Evolutionary conservation across 495 filamentous ascomycete species (phyloP).

Genomic region (Xylaria grammica): DNA sequence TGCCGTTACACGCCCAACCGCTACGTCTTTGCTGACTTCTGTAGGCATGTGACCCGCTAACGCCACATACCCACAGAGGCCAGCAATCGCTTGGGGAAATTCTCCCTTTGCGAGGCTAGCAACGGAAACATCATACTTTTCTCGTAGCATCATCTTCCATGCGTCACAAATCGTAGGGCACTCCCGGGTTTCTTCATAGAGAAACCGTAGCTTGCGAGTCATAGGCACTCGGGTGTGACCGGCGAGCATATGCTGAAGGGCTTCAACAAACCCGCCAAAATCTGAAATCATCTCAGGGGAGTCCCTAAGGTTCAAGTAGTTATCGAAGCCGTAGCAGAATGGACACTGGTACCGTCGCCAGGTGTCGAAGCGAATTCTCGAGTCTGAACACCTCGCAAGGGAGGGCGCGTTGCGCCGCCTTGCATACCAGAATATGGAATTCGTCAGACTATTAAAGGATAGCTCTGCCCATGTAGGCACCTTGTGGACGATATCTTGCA

Average conservation of each 20-base stretch:
- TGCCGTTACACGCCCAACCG: neutral
- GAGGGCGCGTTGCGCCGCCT: slow-evolving; percentile 3
- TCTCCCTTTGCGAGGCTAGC: neutral
- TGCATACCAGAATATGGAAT: slow-evolving; percentile 19
- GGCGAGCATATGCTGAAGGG: slow-evolving; percentile 2
- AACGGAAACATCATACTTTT: slow-evolving; percentile 1
- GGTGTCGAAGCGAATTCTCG: neutral
- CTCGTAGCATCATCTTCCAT: slow-evolving; percentile 1
- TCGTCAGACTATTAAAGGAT: slow-evolving; percentile 1
- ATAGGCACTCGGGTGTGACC: neutral
- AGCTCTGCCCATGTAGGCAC: neutral
- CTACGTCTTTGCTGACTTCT: neutral
- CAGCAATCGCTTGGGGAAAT: slow-evolving; percentile 6
- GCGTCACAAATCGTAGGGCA: neutral
- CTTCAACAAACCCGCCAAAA: neutral
- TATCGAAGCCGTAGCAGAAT: slow-evolving; percentile 14
- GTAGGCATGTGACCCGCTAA: neutral
- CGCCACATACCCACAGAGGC: neutral
- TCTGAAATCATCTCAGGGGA: neutral
- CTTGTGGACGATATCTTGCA: neutral
- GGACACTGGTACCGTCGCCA: slow-evolving; percentile 13
- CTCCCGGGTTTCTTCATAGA: neutral
- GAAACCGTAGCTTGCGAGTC: slow-evolving; percentile 7
- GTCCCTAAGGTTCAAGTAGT: neutral
- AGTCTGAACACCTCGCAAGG: neutral